Evolutionary conservation across 768 basidiomycete genomes (phyloP), one percentile per base, ranked within the genome.

Genomic region (Naganishia friedmannii): DNA sequence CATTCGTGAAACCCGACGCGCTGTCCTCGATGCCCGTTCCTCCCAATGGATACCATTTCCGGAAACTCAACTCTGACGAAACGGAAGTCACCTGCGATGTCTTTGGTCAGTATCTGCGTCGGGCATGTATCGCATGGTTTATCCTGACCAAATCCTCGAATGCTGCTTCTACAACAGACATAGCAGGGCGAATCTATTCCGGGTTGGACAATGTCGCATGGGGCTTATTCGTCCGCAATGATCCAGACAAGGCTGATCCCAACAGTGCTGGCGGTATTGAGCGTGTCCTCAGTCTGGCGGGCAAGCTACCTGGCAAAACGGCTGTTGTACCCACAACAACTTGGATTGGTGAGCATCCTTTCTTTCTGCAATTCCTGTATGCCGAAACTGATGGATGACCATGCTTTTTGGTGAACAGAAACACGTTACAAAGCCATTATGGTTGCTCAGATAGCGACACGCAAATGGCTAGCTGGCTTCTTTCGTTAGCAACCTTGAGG

Each of bases 391-490:
- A 45, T 45, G 42, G 17, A 2, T 23, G 2, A 12, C 37, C 58
- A 37, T 10, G 13, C 23, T 13, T 29, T n/a, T 15, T 0, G 6
- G n/a, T 23, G 48, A 51, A 51, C 34, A 63, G 60, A 63, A 12
- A 63, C 60, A 6, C 60, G 60, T 42, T 63, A 63, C 39, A 63
- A 63, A 15, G 21, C 60, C 7, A 63, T 63, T 42, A 63, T 63
- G 60, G 60, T 63, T 15, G 39, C 60, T 39, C 60, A 63, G 15
- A 29, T 63, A 45, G 60, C 60, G 42, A 45, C 60, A 12, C 60
- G 60, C 21, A 63, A 63, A 23, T 63, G 60, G 60, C 17, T 63
- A 29, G 60, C 60, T 46, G 60, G 60, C 13, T 63, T 63, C 42
- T 37, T 63, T 63, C 32, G 60, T 46, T 17, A 10, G 42, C 15